Evolutionary conservation across 164 flowering plant genomes (phyloP).

Genomic region (Chloranthus sessilifolius): DNA sequence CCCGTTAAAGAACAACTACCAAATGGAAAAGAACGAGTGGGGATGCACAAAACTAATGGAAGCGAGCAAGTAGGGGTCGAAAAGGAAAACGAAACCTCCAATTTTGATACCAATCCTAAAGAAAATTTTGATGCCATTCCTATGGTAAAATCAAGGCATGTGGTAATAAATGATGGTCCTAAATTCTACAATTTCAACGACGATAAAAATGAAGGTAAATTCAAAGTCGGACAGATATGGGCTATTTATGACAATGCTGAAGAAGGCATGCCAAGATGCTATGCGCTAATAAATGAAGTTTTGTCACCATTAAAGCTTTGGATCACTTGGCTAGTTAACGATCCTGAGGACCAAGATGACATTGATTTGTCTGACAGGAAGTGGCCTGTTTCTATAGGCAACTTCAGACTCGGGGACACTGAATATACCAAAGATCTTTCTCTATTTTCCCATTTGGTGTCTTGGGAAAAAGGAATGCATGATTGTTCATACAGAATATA

Average conservation of each 20-base stretch:
- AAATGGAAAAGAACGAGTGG: neutral
- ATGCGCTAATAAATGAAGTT: constrained; percentile 36
- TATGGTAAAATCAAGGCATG: too few relatives aligned
- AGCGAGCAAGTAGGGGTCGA: too few relatives aligned
- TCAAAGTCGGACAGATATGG: constrained; percentile 45
- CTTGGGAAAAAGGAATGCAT: constrained; percentile 3
- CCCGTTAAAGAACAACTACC: neutral
- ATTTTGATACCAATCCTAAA: too few relatives aligned
- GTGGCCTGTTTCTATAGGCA: constrained; percentile 46
- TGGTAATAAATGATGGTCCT: too few relatives aligned
- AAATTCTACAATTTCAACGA: constrained; percentile 16
- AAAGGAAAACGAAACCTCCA: too few relatives aligned
- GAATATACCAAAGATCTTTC: constrained; percentile 16
- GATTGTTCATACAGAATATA: constrained; percentile 25
- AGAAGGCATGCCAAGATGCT: constrained; percentile 61
- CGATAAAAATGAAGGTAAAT: constrained; percentile 19
- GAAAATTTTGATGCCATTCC: too few relatives aligned
- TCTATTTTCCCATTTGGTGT: constrained; percentile 45
- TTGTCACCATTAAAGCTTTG: constrained; percentile 29
- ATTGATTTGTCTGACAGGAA: constrained; percentile 25
- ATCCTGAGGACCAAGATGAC: constrained; percentile 22
- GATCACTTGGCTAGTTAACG: constrained; percentile 50
- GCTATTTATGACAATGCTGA: constrained; percentile 48
- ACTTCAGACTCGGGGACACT: constrained; percentile 21
- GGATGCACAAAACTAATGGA: too few relatives aligned